Base-by-base conservation (phyloP, 2,329 filamentous ascomycete species). In the Trichophyton verrucosum region DNA sequence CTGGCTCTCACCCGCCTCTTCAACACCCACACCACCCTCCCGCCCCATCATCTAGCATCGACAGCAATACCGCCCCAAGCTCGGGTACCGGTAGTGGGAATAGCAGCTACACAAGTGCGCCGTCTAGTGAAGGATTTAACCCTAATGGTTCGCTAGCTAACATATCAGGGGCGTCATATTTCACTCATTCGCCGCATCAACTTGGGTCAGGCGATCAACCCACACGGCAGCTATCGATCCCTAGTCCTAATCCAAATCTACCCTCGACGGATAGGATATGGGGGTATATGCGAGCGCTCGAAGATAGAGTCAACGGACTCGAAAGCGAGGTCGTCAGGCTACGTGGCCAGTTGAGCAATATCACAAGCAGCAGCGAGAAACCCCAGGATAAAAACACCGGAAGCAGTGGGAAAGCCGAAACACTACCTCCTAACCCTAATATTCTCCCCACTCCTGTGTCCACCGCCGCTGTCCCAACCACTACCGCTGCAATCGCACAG, bases 281-380 rank as follows among this genome's bases (percentile, higher is more conserved):
- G 71, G 67, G 67, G 22, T 69, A 70, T 61, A 66, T 72, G 42
- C 69, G 67, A 47, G 68, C 63, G 47, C 62, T 74, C n/a, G 71
- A 73, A 53, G 64, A 68, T 30, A 63, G 69, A 59, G 63, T 74
- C 17, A 69, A 71, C 61, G 65, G 64, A 6, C 65, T 74, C 60
- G 70, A 72, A 61, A 68, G 69, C 4, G 71, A 73, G 59, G 67
- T 73, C 17, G 64, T 63, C 36, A 60, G 65, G 15, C 62, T 73
- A 51, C 68, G 69, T 55, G 64, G 65, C 13, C 71, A 71, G 61
- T 56, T 53, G 27, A 53, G 22, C 49, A 53, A 30, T 53, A 24
- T 15, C 13, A n/a, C 24, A 27, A 30, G 49, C n/a, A 33, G 22
- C 22, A 8, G 22, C n/a, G 49, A 53, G 22, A 24, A 30, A 15